Base-by-base conservation (phyloP, 768 basidiomycete genomes). In the Phaffia tasmanica region DNA sequence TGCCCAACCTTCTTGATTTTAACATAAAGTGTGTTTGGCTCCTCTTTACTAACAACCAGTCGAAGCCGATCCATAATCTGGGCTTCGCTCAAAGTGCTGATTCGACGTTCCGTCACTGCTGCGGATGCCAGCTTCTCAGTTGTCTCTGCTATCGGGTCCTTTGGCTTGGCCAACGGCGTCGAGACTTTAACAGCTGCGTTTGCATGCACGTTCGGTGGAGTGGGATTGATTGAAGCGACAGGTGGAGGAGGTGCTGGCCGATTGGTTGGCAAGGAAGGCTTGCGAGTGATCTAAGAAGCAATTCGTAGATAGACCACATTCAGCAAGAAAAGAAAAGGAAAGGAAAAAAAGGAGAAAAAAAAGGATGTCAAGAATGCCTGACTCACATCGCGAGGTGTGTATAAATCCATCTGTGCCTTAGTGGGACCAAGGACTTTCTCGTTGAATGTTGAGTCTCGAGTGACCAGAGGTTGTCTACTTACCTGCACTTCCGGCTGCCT, bases 1-100 rank as follows among this genome's bases (percentile, higher is more conserved):
- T 99, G 94, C 46, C 94, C 94, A 69, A 99, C 90, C 79, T 98
- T 99, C 81, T 89, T 92, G 76, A 97, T 95, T 81, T 95, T 97
- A 72, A 86, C 88, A 77, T 97, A 99, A 23, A 94, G 75, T 71
- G 81, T 73, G 78, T 88, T 91, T 27, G 94, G 94, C 75, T 98
- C 94, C 25, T 89, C 86, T 53, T 83, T 79, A 53, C 82, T 84
- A 57, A 97, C 93, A 0, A 98, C 92, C 70, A 84, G 84, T 70
- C 90, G 81, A 71, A 99, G 79, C 78, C 94, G 95, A 75, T 93
- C 89, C 93, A 97, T 95, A 72, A 98, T 93, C 79, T 99, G 94
- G 58, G 86, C 87, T 78, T 99, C 94, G 59, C 87, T 88, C 89
- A 99, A 89, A 49, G 91, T 88, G 70, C 89, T 92, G 72, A 97